Conservation (phyloP, 352 stramenopile species). For the Thalassiosira livingstoniorum region DNA sequence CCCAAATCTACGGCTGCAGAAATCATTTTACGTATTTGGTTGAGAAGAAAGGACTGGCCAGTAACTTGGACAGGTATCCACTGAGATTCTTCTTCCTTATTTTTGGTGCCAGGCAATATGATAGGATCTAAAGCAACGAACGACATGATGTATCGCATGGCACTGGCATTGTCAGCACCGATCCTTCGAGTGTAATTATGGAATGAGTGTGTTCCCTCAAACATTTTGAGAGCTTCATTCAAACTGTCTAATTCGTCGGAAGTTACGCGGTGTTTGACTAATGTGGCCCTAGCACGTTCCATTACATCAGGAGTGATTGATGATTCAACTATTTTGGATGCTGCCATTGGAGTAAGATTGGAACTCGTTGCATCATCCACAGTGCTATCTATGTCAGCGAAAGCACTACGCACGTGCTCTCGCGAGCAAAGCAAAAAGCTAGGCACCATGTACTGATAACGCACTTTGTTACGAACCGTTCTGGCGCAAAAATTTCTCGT, state of each 20-base stretch:
- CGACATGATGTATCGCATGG: conserved; percentile 92
- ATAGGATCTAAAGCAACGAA: conserved; percentile 86
- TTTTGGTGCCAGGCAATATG: conserved; percentile 35
- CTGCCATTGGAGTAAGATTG: conserved; percentile 60
- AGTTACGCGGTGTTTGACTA: conserved; percentile 65
- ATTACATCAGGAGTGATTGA: conserved; percentile 58
- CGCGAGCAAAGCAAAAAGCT: conserved; percentile 52
- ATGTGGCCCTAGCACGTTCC: conserved; percentile 33
- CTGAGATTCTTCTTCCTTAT: conserved; percentile 90
- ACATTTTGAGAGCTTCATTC: conserved; percentile 61
- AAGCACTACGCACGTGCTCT: conserved; percentile 41
- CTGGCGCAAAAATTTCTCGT: conserved; percentile 79
- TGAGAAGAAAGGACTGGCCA: conserved; percentile 96
- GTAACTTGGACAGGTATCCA: conserved; percentile 95
- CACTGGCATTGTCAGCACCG: conserved; percentile 60
- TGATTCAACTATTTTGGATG: conserved; percentile 52
- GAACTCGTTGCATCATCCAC: background rate
- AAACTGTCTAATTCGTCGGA: conserved; percentile 61
- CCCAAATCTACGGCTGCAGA: conserved; percentile 77
- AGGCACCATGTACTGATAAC: conserved; percentile 87
- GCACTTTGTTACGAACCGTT: conserved; percentile 78
- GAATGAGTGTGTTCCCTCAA: conserved; percentile 78
- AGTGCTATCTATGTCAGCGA: conserved; percentile 10
- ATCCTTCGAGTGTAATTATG: conserved; percentile 95
- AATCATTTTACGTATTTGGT: conserved; percentile 99